Base-by-base conservation (phyloP, 164 flowering plant species). In the Tetracentron sinense region DNA sequence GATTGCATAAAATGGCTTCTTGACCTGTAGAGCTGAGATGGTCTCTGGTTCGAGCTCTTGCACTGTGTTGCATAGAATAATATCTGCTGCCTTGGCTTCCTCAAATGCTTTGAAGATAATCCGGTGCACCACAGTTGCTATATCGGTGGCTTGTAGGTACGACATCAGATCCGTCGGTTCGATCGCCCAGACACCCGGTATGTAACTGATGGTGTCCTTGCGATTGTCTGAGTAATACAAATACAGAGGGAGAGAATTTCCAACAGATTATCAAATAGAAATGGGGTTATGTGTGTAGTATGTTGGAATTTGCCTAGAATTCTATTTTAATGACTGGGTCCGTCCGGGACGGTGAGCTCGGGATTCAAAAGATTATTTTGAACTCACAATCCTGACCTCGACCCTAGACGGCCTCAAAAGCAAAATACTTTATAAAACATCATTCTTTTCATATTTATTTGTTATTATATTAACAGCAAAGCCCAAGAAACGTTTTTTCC, bases 171-270 rank as follows among this genome's bases (percentile, higher is more conserved):
- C 94, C 42, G 42, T 70, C 2, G 89, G 90, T 3, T 90, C 70
- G 22, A 90, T 82, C 2, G 82, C 49, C 14, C 56, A 25, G 0
- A 88, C 87, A 0, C 97, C 98, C 0, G 97, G 98, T 23, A 90
- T 84, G 82, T 90, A 92, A 48, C 77, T 78, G 14, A 92, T 85
- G 0, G 69, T 22, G 55, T 90, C 92, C 42, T 82, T 67, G 0
- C 93, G 83, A 29, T 73, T 69, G 38, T 73, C 94, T 90, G 49
- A 35, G 29, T 42, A n/a, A n/a, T n/a, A 63, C 49, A 20, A 28
- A 50, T 1, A 46, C 50, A 49, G 33, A 67, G 35, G 49, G 47
- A 27, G 38, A 23, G 11, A 60, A 20, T 33, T 33, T 8, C 8
- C 4, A 38, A 38, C 44, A 3, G 15, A 8, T 1, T 8, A 12